A percentile compares a stretch with the other conserved stretches of the same genome.
Conservation (phyloP, 139 green algal genomes). For the Closterium sp. region DNA sequence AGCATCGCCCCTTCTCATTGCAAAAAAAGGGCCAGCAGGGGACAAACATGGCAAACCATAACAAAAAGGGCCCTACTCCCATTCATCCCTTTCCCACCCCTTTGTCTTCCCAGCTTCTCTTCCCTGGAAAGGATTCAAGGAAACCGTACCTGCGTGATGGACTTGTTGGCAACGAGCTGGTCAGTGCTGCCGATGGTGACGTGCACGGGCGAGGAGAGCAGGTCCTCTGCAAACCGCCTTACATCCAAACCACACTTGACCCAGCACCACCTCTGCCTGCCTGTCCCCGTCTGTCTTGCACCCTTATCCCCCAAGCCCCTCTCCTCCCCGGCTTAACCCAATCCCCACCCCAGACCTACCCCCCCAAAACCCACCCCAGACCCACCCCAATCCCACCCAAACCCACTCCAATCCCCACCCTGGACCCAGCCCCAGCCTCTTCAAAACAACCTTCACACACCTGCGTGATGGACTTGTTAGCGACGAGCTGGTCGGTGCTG, state of each 20-base stretch:
- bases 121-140: neutral
- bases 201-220: conserved; percentile 66
- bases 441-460: conserved; percentile 80
- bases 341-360: conserved; percentile 54
- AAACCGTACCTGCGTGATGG: conserved; percentile 71
- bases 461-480: conserved; percentile 91
- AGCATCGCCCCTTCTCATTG: too few relatives aligned
- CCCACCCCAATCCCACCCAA: too few relatives aligned
- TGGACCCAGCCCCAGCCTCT: conserved; percentile 39
- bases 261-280: too few relatives aligned
- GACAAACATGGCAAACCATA: too few relatives aligned
- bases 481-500: conserved; percentile 81
- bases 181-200: conserved; percentile 90
- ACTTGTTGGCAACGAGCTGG: conserved; percentile 88
- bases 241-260: conserved; percentile 34
- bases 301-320: conserved; percentile 65
- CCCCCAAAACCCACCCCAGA: conserved; percentile 59
- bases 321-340: conserved; percentile 44
- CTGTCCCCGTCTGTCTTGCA: conserved; percentile 76
- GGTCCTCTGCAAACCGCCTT: conserved; percentile 41
- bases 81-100: neutral
- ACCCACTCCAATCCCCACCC: conserved; percentile 46
- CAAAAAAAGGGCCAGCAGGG: too few relatives aligned
- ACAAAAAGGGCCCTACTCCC: too few relatives aligned
- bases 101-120: neutral